These are phyloP conservation scores for Raffaelea arxii DNA, from an alignment of 2,329 filamentous ascomycete genomes.

Conservation along the genomic window DNA sequence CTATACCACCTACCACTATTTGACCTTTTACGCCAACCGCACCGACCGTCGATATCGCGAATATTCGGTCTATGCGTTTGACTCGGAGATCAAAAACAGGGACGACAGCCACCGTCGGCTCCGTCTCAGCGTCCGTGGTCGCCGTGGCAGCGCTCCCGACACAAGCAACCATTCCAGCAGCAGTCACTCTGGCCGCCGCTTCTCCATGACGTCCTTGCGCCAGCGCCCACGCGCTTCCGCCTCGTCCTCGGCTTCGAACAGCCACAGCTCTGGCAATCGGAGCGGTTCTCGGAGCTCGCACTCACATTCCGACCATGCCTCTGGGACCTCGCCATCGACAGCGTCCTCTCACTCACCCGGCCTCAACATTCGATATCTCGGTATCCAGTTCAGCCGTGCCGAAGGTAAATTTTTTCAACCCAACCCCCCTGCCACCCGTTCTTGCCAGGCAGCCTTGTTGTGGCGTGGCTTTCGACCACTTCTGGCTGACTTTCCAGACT, in stretches of 20 bases:
- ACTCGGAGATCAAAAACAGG: constrained; percentile 33
- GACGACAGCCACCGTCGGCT: constrained; percentile 36
- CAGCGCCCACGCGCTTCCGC: constrained; percentile 20
- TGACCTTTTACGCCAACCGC: constrained; percentile 32
- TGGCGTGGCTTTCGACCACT: constrained; percentile 1
- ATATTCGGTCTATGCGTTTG: constrained; percentile 37
- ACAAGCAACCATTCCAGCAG: constrained; percentile 14
- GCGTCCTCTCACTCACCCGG: constrained; percentile 13
- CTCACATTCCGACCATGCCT: constrained; percentile 8
- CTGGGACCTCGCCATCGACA: constrained; percentile 4
- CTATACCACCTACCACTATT: constrained; percentile 35
- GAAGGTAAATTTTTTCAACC: constrained; percentile 31
- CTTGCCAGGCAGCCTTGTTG: neutral
- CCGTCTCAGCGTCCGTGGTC: constrained; percentile 29
- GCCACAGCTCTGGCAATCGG: constrained; percentile 1
- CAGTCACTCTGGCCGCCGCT: constrained; percentile 20
- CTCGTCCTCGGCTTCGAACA: neutral
- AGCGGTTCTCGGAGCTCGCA: constrained; percentile 9
- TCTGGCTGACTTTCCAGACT: constrained; percentile 23
- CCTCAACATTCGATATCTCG: constrained; percentile 37
- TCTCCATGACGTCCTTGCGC: constrained; percentile 33
- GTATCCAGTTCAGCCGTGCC: constrained; percentile 38
- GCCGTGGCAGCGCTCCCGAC: constrained; percentile 31
- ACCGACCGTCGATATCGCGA: constrained; percentile 38
- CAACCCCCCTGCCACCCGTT: no score